Percentiles rank a stretch among this genome's conserved stretches.
Conservation (phyloP, 371 early-diverging fungal genomes). For the Lichtheimia hyalospora region DNA sequence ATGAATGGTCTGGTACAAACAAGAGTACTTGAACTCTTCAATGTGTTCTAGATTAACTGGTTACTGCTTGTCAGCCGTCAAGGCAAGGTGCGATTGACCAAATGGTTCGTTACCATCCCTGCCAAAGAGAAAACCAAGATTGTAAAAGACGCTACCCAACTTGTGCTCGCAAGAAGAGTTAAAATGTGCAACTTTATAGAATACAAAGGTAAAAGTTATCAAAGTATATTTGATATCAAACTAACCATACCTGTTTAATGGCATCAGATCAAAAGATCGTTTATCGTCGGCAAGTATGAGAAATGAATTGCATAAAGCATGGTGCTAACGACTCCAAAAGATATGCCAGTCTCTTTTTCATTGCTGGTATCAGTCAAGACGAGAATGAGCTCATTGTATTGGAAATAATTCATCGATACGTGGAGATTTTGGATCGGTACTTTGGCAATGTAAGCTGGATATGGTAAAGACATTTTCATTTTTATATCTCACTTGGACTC, state of each 20-base stretch:
- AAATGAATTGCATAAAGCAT: not conserved
- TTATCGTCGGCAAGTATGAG: slow-evolving; percentile 61
- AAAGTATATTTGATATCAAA: no score
- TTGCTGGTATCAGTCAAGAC: slow-evolving; percentile 87
- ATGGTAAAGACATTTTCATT: not conserved
- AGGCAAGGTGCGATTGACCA: slow-evolving; percentile 92
- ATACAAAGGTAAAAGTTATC: slow-evolving; percentile 74
- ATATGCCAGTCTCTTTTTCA: slow-evolving; percentile 95
- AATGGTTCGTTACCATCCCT: slow-evolving; percentile 93
- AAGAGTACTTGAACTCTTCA: no score
- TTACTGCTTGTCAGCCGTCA: slow-evolving; percentile 69
- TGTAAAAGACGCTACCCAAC: slow-evolving; percentile 90
- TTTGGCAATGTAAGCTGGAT: slow-evolving; percentile 85
- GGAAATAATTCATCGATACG: slow-evolving; percentile 97
- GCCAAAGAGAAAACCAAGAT: slow-evolving; percentile 93
- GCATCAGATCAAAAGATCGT: slow-evolving; percentile 87
- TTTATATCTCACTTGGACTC: not conserved
- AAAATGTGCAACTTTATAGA: slow-evolving; percentile 98
- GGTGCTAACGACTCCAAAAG: slow-evolving; percentile 35
- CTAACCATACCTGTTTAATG: not conserved
- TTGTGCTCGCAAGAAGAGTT: slow-evolving; percentile 85
- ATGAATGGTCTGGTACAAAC: no score
- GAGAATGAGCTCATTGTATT: slow-evolving; percentile 94
- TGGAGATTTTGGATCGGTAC: slow-evolving; percentile 95
- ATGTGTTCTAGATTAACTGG: slow-evolving; percentile 59